Evolutionary conservation across 345 rosid genomes (phyloP), one percentile per base, ranked within the genome.

Genomic region (Euphorbia peplus): DNA sequence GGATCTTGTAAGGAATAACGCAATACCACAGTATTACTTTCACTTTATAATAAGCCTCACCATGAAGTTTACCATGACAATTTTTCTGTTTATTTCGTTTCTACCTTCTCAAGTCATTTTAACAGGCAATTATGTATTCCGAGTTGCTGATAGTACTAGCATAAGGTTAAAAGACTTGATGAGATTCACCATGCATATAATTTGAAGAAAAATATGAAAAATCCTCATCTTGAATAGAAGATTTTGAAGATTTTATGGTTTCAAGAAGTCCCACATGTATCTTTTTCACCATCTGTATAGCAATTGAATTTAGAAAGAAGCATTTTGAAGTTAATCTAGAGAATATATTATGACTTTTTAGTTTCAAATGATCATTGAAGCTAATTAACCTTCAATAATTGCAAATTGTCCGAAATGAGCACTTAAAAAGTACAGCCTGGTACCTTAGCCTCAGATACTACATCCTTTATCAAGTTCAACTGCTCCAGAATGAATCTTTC

Each of bases 401-500:
- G 35, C 26, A 16, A 35, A 56, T 28, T 58, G 50, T 26, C 10
- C 37, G 21, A 57, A 46, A 39, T 37, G 58, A 59, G 39, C 16
- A 50, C 61, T 57, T 19, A 67, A 21, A 60, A 63, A 37, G 44
- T 37, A 42, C 19, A 41, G 51, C 12, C 12, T 19, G 35, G 64
- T 83, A 95, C 99, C 99, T 88, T 87, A 67, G 69, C 76, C 57
- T 84, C 84, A 19, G 76, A 61, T 56, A 84, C 55, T 51, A 79
- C 73, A 57, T 82, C 88, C 79, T 75, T 89, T 65, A 72, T 79
- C 66, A 95, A 72, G 79, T 81, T 84, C 66, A 91, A 78, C 73
- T 76, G 93, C 66, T 88, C 90, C 57, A 73, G 64, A 70, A 85
- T 74, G 78, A 86, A 88, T 55, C 78, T 83, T 80, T 86, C 84